Percentiles rank a stretch among this genome's conserved stretches.
Evolutionary conservation across 148 eudicot species (phyloP).

Genomic region (Nepenthes mirabilis): DNA sequence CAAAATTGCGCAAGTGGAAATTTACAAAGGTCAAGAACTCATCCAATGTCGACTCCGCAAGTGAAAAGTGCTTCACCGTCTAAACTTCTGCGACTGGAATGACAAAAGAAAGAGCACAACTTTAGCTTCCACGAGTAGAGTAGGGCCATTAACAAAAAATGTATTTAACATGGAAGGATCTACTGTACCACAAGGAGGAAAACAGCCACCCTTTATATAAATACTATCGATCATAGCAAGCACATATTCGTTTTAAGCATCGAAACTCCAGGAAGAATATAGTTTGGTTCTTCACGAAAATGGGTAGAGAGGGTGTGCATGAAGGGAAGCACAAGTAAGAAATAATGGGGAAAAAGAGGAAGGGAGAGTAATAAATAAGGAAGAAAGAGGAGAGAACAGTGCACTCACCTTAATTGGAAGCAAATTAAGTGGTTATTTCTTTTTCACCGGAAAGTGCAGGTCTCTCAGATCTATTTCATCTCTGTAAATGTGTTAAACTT

Average conservation of each 20-base stretch:
- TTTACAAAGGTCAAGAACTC: background rate
- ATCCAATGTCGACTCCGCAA: background rate
- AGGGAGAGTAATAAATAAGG: background rate
- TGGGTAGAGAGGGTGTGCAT: background rate
- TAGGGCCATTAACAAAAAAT: background rate
- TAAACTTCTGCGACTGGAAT: slow-evolving; percentile 10
- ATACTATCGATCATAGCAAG: background rate
- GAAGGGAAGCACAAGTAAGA: background rate
- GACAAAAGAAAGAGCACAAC: slow-evolving; percentile 7
- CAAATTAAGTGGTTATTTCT: slow-evolving; percentile 19
- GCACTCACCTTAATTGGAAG: slow-evolving; percentile 27
- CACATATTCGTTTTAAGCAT: background rate
- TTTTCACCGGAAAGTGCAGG: slow-evolving; percentile 11
- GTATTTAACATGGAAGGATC: background rate
- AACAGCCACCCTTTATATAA: background rate
- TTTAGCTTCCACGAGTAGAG: slow-evolving; percentile 5
- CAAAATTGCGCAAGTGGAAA: background rate
- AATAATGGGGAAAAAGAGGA: background rate
- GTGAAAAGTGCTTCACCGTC: slow-evolving; percentile 4
- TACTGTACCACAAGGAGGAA: background rate
- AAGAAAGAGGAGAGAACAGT: background rate
- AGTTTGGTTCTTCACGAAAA: slow-evolving; percentile 2
- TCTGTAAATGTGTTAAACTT: slow-evolving; percentile 1
- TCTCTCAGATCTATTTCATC: slow-evolving; percentile 15
- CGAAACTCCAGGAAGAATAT: background rate